These are phyloP conservation scores for Dioscorea dumetorum DNA, from an alignment of 106 monocot genomes.

Conservation along the genomic window DNA sequence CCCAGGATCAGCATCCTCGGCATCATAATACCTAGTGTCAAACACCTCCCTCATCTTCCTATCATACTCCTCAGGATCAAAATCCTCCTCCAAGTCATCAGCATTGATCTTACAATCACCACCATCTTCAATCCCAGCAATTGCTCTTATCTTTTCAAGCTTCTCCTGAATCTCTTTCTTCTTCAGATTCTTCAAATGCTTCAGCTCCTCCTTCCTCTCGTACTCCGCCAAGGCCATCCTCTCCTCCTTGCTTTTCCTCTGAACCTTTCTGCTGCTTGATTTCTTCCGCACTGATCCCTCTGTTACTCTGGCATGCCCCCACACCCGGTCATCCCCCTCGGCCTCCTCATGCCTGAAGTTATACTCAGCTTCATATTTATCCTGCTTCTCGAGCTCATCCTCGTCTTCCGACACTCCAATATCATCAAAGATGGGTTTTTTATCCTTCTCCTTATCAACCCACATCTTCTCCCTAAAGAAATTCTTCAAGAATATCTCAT, in stretches of 20 bases:
- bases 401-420: conserved; percentile 69
- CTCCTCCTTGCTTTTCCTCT: conserved; percentile 93
- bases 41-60: conserved; percentile 74
- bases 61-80: conserved; percentile 96
- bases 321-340: conserved; percentile 50
- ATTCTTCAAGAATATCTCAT: conserved; percentile 71
- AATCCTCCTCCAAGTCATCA: conserved; percentile 81
- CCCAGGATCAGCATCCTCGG: conserved; percentile 64
- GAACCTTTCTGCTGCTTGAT: conserved; percentile 57
- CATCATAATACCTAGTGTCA: conserved; percentile 57
- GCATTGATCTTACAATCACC: conserved; percentile 31
- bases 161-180: conserved; percentile 98
- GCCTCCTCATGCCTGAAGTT: conserved; percentile 90
- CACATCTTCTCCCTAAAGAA: conserved; percentile 60
- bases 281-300: conserved; percentile 96
- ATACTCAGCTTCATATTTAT: conserved; percentile 67
- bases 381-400: conserved; percentile 81
- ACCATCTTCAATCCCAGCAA: conserved; percentile 63
- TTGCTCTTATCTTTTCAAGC: conserved; percentile 55
- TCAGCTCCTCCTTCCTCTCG: conserved; percentile 87
- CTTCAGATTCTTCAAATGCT: conserved; percentile 91
- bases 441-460: conserved; percentile 37
- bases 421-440: conserved; percentile 16
- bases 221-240: conserved; percentile 74
- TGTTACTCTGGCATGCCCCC: conserved; percentile 58